Base-by-base conservation (phyloP, 768 basidiomycete species). In the Filobasidium floriforme region DNA sequence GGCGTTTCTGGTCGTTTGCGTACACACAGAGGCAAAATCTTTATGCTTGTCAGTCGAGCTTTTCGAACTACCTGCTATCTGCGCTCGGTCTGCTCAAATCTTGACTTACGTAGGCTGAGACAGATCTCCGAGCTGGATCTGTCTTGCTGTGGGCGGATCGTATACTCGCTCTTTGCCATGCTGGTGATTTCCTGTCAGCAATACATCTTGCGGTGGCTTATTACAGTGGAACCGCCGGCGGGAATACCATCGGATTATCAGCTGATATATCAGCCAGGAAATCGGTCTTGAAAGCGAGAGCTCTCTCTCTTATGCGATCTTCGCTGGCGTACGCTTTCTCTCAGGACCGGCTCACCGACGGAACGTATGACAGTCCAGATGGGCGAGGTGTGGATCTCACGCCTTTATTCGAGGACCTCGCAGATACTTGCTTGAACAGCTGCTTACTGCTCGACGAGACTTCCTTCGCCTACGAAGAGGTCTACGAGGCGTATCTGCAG, bases 81-180 rank as follows among this genome's bases (percentile, higher is more conserved):
- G 11, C 12, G 12, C 40, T 40, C 26, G 37, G 59, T 10, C 7
- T n/a, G 22, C 37, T 40, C 2, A n/a, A 15, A 41, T n/a, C 26
- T 6, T 29, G 19, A 57, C 37, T 41, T 5, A 1, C 18, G 14
- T 44, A 65, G 64, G 59, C 64, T 18, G 64, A 65, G 26, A 46
- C 29, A 62, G 41, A 84, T 59, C 69, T 97, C 0, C 83, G 84
- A 74, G 91, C 89, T 1, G 96, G 92, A 29, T 89, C 88, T 1
- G 81, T 98, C 24, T 81, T 92, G 37, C 90, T 91, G 0, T 99
- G 96, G 96, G 91, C 94, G 6, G 96, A 99, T 76, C 86, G 88
- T 52, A 87, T 98, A 26, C 81, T 99, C 52, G 82, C 85, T 0
- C 84, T 87, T 55, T 92, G 98, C 29, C 84, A 90, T 73, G 82